These are phyloP conservation scores for Backusella liffmaniae DNA, from an alignment of 192 early-diverging fungal genomes.

Conservation along the genomic window DNA sequence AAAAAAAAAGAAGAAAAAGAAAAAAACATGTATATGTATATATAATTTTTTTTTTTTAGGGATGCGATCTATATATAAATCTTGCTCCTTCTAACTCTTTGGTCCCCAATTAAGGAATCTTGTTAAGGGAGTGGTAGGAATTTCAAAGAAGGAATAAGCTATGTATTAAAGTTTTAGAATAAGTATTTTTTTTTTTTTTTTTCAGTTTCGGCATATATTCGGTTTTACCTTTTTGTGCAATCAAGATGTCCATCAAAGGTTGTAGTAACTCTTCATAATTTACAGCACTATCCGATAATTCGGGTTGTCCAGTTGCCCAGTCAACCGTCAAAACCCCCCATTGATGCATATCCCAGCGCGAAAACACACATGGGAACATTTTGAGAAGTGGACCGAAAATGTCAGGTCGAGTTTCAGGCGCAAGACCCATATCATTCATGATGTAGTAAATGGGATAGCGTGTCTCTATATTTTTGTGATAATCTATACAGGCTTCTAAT, in stretches of 20 bases:
- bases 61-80: background rate
- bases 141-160: slow-evolving; percentile 31
- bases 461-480: slow-evolving; percentile 12
- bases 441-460: slow-evolving; percentile 23
- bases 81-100: background rate
- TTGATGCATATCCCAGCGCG: slow-evolving; percentile 11
- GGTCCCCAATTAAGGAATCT: slow-evolving; percentile 15
- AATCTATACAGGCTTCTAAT: slow-evolving; percentile 24
- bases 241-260: slow-evolving; percentile 22
- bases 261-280: slow-evolving; percentile 23
- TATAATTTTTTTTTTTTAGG: background rate
- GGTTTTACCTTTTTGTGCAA: slow-evolving; percentile 24
- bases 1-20: background rate
- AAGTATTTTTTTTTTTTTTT: too few relatives aligned
- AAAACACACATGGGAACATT: slow-evolving; percentile 24
- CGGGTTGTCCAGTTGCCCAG: background rate
- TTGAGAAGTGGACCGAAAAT: slow-evolving; percentile 8
- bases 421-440: slow-evolving; percentile 4
- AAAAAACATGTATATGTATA: background rate
- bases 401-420: slow-evolving; percentile 8
- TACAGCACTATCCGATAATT: background rate
- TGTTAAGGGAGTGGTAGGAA: slow-evolving; percentile 16
- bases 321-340: background rate
- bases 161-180: background rate
- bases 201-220: background rate